A percentile compares a stretch with the other conserved stretches of the same genome.
Evolutionary conservation across 495 filamentous ascomycete genomes (phyloP).

Genomic region (Echria macrotheca): DNA sequence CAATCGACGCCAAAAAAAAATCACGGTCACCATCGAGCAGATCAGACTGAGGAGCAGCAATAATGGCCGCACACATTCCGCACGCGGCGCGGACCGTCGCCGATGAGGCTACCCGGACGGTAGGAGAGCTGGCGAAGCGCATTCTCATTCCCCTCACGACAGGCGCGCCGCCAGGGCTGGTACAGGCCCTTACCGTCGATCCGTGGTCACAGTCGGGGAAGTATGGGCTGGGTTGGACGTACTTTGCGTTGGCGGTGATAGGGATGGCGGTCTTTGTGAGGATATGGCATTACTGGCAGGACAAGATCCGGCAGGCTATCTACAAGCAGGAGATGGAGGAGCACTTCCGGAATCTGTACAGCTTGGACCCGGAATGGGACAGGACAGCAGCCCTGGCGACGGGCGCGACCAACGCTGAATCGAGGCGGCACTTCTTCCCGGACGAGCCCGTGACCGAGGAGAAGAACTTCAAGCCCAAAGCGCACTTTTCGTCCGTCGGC

Average conservation of each 20-base stretch:
- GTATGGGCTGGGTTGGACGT: conserved; percentile 83
- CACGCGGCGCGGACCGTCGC: conserved; percentile 18
- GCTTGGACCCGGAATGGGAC: conserved; percentile 55
- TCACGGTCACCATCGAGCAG: too few species aligned
- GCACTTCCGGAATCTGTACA: conserved; percentile 49
- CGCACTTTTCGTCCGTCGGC: conserved; percentile 61
- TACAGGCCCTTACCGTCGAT: conserved; percentile 70
- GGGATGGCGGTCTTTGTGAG: conserved; percentile 57
- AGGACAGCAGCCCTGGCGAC: conserved; percentile 64
- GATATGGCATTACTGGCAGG: conserved; percentile 78
- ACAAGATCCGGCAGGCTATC: conserved; percentile 78
- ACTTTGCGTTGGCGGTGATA: conserved; percentile 70
- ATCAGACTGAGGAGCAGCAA: too few species aligned
- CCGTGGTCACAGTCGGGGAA: conserved; percentile 77
- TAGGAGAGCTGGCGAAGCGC: conserved; percentile 56
- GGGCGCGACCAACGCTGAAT: conserved; percentile 46
- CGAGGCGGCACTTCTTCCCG: conserved; percentile 67
- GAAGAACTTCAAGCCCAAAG: conserved; percentile 53
- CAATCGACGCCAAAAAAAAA: neutral
- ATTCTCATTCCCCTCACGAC: conserved; percentile 67
- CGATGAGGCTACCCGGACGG: conserved; percentile 20
- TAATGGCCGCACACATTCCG: conserved; percentile 26
- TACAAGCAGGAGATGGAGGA: conserved; percentile 67
- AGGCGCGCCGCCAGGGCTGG: conserved; percentile 62
- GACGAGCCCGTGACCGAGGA: conserved; percentile 45